phyloP scores from a whole-genome alignment of 108 stramenopile species.

The Cafeteria roenbergensis region DNA sequence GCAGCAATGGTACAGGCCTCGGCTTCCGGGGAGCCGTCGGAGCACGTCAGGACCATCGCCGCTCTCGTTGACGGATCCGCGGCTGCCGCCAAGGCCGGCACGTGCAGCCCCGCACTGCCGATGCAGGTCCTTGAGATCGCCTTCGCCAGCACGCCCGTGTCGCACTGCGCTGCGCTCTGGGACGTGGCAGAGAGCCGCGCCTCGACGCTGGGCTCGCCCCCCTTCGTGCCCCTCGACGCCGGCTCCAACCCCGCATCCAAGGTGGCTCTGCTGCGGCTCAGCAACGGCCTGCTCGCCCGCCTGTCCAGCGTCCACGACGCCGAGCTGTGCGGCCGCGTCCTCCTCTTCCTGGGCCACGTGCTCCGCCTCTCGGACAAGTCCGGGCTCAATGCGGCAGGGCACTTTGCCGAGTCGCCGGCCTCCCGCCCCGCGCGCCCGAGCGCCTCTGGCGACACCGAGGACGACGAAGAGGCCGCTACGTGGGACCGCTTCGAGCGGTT shows the following conservation, averaged over 20 bases:
- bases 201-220: not conserved
- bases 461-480: not conserved
- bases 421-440: too few species aligned
- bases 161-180: not conserved
- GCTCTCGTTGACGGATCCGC: too few species aligned
- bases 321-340: conserved; percentile 15
- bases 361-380: conserved; percentile 15
- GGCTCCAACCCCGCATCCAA: conserved; percentile 8
- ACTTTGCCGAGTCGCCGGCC: not conserved
- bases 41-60: too few species aligned
- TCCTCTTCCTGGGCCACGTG: conserved; percentile 13
- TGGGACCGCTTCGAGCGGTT: too few species aligned
- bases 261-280: conserved; percentile 19
- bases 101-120: too few species aligned
- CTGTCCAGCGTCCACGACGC: conserved; percentile 12
- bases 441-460: not conserved
- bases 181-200: not conserved
- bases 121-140: too few species aligned
- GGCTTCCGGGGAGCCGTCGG: too few species aligned
- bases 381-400: conserved; percentile 5
- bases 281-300: conserved; percentile 16
- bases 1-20: too few species aligned
- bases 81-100: too few species aligned
- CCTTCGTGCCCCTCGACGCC: not conserved
- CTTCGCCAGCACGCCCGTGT: not conserved